Conservation (phyloP, 2,329 filamentous ascomycete species). For the Phoma sp. region DNA sequence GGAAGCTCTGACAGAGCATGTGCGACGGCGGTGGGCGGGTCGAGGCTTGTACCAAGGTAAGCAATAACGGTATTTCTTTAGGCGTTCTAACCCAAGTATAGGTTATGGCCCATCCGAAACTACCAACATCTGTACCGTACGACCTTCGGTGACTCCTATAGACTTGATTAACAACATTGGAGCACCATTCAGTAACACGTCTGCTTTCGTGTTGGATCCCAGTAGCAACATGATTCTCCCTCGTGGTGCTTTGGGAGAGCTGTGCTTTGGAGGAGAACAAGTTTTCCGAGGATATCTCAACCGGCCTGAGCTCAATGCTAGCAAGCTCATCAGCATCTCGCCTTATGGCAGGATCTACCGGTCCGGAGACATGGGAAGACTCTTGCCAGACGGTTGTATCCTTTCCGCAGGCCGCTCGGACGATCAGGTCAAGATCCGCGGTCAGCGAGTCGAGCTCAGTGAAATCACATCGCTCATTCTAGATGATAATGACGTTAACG, state of each 20-base stretch:
- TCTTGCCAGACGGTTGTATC: conserved; percentile 78
- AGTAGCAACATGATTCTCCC: conserved; percentile 59
- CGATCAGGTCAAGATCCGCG: conserved; percentile 81
- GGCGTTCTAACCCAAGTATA: conserved; percentile 9
- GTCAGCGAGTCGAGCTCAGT: conserved; percentile 78
- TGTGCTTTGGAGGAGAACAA: conserved; percentile 87
- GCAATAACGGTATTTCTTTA: conserved; percentile 27
- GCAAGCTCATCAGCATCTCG: conserved; percentile 74
- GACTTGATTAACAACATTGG: conserved; percentile 80
- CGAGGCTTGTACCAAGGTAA: conserved; percentile 71
- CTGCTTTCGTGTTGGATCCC: conserved; percentile 67
- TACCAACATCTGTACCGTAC: conserved; percentile 85
- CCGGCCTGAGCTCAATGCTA: conserved; percentile 64
- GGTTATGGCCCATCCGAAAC: conserved; percentile 84
- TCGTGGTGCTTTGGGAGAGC: conserved; percentile 76
- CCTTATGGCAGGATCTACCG: conserved; percentile 76
- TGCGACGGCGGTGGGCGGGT: conserved; percentile 72
- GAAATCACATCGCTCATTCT: conserved; percentile 74
- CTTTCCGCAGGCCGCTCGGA: conserved; percentile 76
- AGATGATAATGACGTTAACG: conserved; percentile 57
- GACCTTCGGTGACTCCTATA: conserved; percentile 60
- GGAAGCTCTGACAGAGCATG: conserved; percentile 76
- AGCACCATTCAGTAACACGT: conserved; percentile 75
- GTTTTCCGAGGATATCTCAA: conserved; percentile 77
- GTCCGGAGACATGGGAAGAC: conserved; percentile 80